These are phyloP conservation scores for Diatrype stigma DNA, from an alignment of 2,329 filamentous ascomycete species.

Conservation along the genomic window DNA sequence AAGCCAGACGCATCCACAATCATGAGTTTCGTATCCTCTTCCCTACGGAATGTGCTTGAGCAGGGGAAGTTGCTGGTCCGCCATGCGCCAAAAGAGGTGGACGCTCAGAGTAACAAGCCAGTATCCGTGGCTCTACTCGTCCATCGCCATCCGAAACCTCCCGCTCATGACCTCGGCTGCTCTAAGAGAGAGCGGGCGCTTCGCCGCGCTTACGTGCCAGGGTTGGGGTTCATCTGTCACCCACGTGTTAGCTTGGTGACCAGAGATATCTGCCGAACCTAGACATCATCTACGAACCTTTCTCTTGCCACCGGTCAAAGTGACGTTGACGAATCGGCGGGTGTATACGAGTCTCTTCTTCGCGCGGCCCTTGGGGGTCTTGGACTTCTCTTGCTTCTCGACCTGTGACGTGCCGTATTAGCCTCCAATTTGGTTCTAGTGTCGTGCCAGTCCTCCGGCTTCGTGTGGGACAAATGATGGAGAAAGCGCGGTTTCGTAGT, in stretches of 20 bases:
- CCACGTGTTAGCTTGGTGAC: constrained; percentile 11
- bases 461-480: constrained; percentile 1
- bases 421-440: constrained; percentile 1
- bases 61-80: constrained; percentile 17
- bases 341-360: constrained; percentile 97
- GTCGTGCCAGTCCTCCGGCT: too few species aligned
- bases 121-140: constrained; percentile 11
- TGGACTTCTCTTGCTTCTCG: constrained; percentile 72
- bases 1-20: constrained; percentile 18
- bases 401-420: constrained; percentile 13
- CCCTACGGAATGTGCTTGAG: constrained; percentile 19
- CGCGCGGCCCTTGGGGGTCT: constrained; percentile 93
- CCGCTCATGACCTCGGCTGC: constrained; percentile 22
- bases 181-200: constrained; percentile 15
- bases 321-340: constrained; percentile 97
- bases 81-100: constrained; percentile 18
- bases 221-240: constrained; percentile 38
- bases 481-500: constrained; percentile 7
- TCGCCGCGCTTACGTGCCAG: constrained; percentile 29
- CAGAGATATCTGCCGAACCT: background rate
- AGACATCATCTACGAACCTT: constrained; percentile 62
- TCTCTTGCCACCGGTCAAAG: constrained; percentile 95
- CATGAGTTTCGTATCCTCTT: constrained; percentile 17
- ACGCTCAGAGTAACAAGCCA: constrained; percentile 18
- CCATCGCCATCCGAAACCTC: constrained; percentile 24